Conservation (phyloP, 495 filamentous ascomycete genomes). For the Penicillium ucsense region DNA sequence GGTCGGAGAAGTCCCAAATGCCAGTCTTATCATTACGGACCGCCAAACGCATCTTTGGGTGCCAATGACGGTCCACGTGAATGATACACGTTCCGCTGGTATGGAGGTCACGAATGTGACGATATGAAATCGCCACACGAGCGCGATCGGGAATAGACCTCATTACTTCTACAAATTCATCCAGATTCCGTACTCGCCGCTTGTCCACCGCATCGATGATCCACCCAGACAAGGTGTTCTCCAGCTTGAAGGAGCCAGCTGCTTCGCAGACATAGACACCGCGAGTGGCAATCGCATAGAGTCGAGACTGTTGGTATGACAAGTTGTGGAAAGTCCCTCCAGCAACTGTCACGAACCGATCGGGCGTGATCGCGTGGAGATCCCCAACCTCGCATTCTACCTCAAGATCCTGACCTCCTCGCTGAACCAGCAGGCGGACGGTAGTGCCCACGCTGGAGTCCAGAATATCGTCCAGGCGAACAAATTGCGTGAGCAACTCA, state of each 20-base stretch:
- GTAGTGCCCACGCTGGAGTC: conserved; percentile 74
- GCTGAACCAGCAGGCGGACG: conserved; percentile 69
- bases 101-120: conserved; percentile 90
- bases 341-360: conserved; percentile 87
- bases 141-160: conserved; percentile 78
- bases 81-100: conserved; percentile 88
- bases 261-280: conserved; percentile 95
- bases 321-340: conserved; percentile 91
- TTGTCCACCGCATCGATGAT: conserved; percentile 88
- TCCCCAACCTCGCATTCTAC: conserved; percentile 82
- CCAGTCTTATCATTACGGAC: conserved; percentile 85
- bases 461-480: conserved; percentile 85
- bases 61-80: conserved; percentile 91
- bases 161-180: conserved; percentile 87
- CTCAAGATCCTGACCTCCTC: conserved; percentile 80
- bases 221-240: conserved; percentile 85
- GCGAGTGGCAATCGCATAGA: conserved; percentile 84
- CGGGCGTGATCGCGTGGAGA: conserved; percentile 88
- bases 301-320: conserved; percentile 89
- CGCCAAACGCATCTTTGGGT: conserved; percentile 84
- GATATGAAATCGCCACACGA: conserved; percentile 86
- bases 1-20: conserved; percentile 87
- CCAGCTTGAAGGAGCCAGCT: conserved; percentile 88
- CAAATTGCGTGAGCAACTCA: conserved; percentile 87
- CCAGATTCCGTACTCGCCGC: conserved; percentile 74